Evolutionary conservation across 768 basidiomycete genomes (phyloP).

Genomic region (Boletus sensibilis): DNA sequence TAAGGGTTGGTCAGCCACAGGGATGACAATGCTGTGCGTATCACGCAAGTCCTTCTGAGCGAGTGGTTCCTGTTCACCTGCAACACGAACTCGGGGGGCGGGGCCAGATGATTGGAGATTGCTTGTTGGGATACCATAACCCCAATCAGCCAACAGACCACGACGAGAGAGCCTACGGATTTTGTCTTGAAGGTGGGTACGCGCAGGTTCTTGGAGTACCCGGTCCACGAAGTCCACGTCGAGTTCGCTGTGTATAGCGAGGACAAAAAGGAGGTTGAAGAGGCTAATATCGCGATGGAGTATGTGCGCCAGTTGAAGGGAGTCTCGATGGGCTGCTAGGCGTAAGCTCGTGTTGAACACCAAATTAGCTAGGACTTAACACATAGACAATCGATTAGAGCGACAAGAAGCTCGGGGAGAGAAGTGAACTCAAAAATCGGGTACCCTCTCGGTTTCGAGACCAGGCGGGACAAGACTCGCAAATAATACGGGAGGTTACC

Average conservation of each 20-base stretch:
- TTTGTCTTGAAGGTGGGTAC: not conserved
- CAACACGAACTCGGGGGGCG: not conserved
- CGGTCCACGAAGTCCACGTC: not conserved
- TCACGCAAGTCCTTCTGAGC: not conserved
- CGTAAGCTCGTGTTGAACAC: not conserved
- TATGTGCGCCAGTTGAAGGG: not conserved
- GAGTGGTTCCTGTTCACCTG: not conserved
- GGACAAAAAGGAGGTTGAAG: constrained; percentile 7
- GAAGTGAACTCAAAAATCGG: not conserved
- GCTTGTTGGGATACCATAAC: not conserved
- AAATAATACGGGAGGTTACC: not conserved
- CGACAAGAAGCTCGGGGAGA: not conserved
- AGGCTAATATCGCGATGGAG: constrained; percentile 7
- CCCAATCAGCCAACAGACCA: constrained; percentile 6
- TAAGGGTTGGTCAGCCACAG: not conserved
- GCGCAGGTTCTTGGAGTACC: not conserved
- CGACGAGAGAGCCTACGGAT: not conserved
- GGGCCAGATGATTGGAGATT: not conserved
- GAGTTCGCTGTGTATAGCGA: not conserved
- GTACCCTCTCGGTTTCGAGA: not conserved
- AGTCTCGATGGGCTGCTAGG: not conserved
- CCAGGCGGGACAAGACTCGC: not conserved
- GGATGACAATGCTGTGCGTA: not conserved
- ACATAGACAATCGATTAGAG: not conserved
- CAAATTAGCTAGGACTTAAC: not conserved